Conservation (phyloP, 306 rosid genomes). For the Lagenaria siceraria region DNA sequence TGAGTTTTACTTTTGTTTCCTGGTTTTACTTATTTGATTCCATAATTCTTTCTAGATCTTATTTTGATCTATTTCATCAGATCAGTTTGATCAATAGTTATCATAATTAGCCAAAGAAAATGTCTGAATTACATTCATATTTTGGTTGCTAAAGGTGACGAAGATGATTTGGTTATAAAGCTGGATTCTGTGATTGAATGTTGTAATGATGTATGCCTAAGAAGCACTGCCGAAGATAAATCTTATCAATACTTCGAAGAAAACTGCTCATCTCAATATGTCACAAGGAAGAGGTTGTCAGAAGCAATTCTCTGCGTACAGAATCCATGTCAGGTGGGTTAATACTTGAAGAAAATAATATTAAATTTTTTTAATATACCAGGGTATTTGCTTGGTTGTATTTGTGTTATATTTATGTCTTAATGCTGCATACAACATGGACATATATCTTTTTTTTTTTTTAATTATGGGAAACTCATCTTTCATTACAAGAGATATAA, state of each 20-base stretch:
- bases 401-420: not conserved
- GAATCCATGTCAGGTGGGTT: slow-evolving; percentile 56
- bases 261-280: slow-evolving; percentile 18
- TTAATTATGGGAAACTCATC: not conserved
- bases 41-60: not conserved
- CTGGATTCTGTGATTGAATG: slow-evolving; percentile 60
- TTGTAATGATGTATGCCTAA: slow-evolving; percentile 29
- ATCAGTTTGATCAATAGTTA: not conserved
- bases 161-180: slow-evolving; percentile 42
- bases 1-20: not conserved
- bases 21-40: not conserved
- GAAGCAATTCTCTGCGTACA: slow-evolving; percentile 31
- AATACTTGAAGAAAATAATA: not conserved
- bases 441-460: not conserved
- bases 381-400: not conserved
- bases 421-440: not conserved
- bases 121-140: not conserved
- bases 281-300: slow-evolving; percentile 37
- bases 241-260: slow-evolving; percentile 19
- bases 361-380: not conserved
- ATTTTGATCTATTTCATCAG: not conserved
- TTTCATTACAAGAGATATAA: not conserved
- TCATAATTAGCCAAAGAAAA: not conserved
- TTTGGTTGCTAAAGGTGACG: slow-evolving; percentile 34
- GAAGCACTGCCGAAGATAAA: slow-evolving; percentile 24